Percentiles rank a stretch among this genome's conserved stretches.
These are phyloP conservation scores for Globisporangium okanoganense DNA, from an alignment of 352 stramenopile species.

Conservation along the genomic window DNA sequence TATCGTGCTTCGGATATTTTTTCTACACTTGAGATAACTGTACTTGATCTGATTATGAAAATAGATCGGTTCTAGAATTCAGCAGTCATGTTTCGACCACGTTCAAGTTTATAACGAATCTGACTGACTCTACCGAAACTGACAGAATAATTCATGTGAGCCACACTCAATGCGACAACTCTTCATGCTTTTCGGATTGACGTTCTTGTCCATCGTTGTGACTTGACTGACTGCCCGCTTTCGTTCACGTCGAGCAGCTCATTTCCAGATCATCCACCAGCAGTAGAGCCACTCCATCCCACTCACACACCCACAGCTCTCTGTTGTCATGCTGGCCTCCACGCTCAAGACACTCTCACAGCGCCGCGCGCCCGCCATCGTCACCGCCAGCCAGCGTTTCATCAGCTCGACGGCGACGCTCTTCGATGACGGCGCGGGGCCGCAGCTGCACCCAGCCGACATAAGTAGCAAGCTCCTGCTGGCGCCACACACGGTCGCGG, in stretches of 20 bases:
- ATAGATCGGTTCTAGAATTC: not conserved
- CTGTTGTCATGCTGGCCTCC: conserved; percentile 11
- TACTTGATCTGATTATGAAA: not conserved
- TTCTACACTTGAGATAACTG: not conserved
- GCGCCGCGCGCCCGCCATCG: not conserved
- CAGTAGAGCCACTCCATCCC: not conserved
- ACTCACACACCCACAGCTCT: not conserved
- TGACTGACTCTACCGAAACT: no score
- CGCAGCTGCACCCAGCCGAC: conserved; percentile 54
- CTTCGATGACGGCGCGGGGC: conserved; percentile 59
- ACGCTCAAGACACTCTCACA: conserved; percentile 12
- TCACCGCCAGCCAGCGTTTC: conserved; percentile 24
- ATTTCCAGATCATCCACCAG: not conserved
- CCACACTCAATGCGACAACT: no score
- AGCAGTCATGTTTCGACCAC: not conserved
- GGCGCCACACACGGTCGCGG: conserved; percentile 60
- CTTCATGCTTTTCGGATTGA: not conserved
- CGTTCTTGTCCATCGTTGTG: not conserved
- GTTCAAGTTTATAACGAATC: no score
- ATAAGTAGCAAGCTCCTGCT: conserved; percentile 50
- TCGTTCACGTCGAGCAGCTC: not conserved
- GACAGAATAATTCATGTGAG: no score
- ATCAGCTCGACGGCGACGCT: conserved; percentile 48
- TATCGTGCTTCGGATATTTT: not conserved
- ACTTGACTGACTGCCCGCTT: not conserved